These are phyloP conservation scores for Cadophora gregata DNA, from an alignment of 2,329 filamentous ascomycete genomes.

Conservation along the genomic window DNA sequence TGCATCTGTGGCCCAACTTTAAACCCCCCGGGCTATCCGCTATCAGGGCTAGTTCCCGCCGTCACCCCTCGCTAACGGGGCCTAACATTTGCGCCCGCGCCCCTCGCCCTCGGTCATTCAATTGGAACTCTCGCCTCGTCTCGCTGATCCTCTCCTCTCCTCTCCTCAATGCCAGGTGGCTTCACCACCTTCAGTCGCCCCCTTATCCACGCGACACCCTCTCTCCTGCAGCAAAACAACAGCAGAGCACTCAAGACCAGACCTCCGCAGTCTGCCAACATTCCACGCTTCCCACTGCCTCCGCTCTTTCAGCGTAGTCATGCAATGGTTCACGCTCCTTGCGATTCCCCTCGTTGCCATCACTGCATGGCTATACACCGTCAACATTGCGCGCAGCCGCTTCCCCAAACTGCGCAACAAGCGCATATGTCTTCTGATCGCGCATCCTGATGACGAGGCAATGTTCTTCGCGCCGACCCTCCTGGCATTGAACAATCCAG, in stretches of 20 bases:
- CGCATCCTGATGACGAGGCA: constrained; percentile 97
- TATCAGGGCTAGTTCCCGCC: constrained; percentile 1
- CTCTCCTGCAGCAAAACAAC: constrained; percentile 8
- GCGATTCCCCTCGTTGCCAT: constrained; percentile 49
- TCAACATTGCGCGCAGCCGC: constrained; percentile 47
- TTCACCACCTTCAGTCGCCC: neutral
- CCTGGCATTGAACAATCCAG: constrained; percentile 79
- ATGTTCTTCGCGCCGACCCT: constrained; percentile 98
- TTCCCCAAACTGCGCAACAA: constrained; percentile 78
- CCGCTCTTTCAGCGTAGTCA: constrained; percentile 24
- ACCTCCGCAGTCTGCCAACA: neutral
- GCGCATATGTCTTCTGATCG: constrained; percentile 89
- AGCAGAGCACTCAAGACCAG: neutral
- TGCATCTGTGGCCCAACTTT: constrained; percentile 12
- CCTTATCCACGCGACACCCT: constrained; percentile 18
- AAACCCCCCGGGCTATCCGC: neutral
- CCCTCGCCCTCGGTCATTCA: neutral
- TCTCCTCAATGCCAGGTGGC: constrained; percentile 17
- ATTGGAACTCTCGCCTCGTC: neutral
- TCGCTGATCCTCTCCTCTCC: neutral
- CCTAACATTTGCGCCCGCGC: neutral
- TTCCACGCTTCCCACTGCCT: neutral
- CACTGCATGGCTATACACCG: constrained; percentile 46
- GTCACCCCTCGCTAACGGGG: constrained; percentile 9
- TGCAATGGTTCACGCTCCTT: constrained; percentile 41